Evolutionary conservation across 2,329 filamentous ascomycete species (phyloP).

Genomic region (Epichloe aotearoae): DNA sequence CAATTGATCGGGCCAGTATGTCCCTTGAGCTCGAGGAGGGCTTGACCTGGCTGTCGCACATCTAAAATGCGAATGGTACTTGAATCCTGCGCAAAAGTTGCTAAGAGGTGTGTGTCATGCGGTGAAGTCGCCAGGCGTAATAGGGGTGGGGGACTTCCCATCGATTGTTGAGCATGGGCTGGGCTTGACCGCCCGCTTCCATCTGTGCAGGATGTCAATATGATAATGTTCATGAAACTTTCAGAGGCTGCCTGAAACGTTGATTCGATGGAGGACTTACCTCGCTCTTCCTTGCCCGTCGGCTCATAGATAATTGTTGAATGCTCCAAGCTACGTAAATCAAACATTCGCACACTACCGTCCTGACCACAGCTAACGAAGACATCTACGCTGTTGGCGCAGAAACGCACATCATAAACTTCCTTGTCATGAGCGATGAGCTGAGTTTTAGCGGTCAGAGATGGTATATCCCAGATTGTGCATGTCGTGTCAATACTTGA

Average conservation of each 20-base stretch:
- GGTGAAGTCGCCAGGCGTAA: constrained; percentile 79
- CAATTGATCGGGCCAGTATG: constrained; percentile 79
- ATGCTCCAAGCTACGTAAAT: constrained; percentile 88
- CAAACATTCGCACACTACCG: constrained; percentile 97
- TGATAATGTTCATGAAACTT: neutral
- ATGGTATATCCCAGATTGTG: constrained; percentile 99
- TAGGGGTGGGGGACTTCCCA: constrained; percentile 67
- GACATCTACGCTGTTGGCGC: constrained; percentile 94
- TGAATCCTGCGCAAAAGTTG: constrained; percentile 93
- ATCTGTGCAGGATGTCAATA: constrained; percentile 25
- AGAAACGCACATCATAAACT: constrained; percentile 96
- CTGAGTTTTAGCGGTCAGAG: constrained; percentile 93
- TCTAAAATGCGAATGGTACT: constrained; percentile 89
- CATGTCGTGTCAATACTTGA: constrained; percentile 98
- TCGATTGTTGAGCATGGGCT: constrained; percentile 62
- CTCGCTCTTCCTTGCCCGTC: constrained; percentile 67
- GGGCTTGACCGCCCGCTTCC: constrained; percentile 53
- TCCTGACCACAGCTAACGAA: constrained; percentile 97
- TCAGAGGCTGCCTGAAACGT: neutral
- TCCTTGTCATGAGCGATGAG: constrained; percentile 98
- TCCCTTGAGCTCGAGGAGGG: constrained; percentile 81
- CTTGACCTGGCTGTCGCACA: constrained; percentile 90
- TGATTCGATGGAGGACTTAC: constrained; percentile 28
- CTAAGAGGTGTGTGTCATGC: constrained; percentile 86
- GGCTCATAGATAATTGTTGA: constrained; percentile 99